Evolutionary conservation across 371 early-diverging fungal species (phyloP), one percentile per base, ranked within the genome.

Genomic region (Mortierella sp.): DNA sequence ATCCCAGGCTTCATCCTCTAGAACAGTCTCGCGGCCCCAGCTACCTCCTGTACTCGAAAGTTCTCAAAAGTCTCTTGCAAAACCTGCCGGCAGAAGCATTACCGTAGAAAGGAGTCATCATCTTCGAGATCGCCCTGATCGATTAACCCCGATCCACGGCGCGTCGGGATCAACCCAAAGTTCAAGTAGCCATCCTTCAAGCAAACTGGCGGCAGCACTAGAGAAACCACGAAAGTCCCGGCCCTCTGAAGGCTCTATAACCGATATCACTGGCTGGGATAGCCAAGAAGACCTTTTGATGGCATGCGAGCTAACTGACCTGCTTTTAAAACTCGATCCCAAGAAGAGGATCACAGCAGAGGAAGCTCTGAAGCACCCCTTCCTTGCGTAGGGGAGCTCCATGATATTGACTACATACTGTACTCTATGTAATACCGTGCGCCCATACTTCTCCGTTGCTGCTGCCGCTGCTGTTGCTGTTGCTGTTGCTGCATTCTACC

Each of bases 321-420:
- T 74, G 7, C 69, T 84, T 46, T 62, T 92, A 19, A 80, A 70
- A 1, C 64, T 89, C 11, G 81, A 87, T 26, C 87, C 89, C 11
- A 64, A 55, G 3, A 61, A 77, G 37, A 76, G 92, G 30, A 83
- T 85, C 29, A 86, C 89, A n/a, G 92, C 92, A 5, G 75, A 66
- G 7, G 82, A 89, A 51, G 92, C 92, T 6, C 68, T 90, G 23
- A 55, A 73, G 23, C 91, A 91, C 66, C 89, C 86, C 0, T 90
- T 91, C 62, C 64, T 90, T 51, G 37, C 26, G 47, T 47, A 48
- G 45, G 18, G n/a, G 14, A 55, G 3, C 30, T 2, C 25, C 16
- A 3, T 37, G 15, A 18, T 11, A 11, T 57, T 5, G 15, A 4
- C 12, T 4, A 25, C 1, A 11, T 53, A 15, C 21, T 19, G 21